A percentile compares a stretch with the other conserved stretches of the same genome.
phyloP scores from a whole-genome alignment of 2,329 filamentous ascomycete species.

The Thermoascus crustaceus region DNA sequence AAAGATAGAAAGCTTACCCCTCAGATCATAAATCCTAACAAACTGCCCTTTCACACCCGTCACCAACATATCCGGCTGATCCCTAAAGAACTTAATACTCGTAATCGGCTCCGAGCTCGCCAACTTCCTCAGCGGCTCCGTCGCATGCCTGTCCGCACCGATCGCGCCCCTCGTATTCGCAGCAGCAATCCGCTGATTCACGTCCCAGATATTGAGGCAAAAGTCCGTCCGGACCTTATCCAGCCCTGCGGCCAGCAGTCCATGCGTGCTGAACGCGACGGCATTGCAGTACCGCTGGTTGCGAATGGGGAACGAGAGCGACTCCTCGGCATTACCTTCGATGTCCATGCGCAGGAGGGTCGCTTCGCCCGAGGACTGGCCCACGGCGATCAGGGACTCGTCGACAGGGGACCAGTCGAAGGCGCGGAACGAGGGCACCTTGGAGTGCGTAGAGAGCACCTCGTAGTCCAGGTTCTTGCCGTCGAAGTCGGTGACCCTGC shows the following conservation, averaged over 20 bases:
- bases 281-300: slow-evolving; percentile 59
- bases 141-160: slow-evolving; percentile 19
- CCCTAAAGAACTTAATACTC: slow-evolving; percentile 56
- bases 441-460: slow-evolving; percentile 45
- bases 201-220: slow-evolving; percentile 58
- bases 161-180: slow-evolving; percentile 22
- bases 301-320: slow-evolving; percentile 49
- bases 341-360: slow-evolving; percentile 49
- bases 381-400: slow-evolving; percentile 51
- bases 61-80: slow-evolving; percentile 53
- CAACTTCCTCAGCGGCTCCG: slow-evolving; percentile 50
- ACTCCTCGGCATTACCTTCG: slow-evolving; percentile 39
- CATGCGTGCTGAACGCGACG: slow-evolving; percentile 50
- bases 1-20: slow-evolving; percentile 37
- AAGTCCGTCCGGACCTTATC: slow-evolving; percentile 58
- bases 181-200: slow-evolving; percentile 40
- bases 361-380: slow-evolving; percentile 54
- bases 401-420: slow-evolving; percentile 58
- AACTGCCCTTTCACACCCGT: slow-evolving; percentile 54
- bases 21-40: slow-evolving; percentile 54
- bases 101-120: slow-evolving; percentile 55
- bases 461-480: slow-evolving; percentile 43
- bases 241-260: slow-evolving; percentile 52
- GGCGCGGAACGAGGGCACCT: slow-evolving; percentile 53
- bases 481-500: slow-evolving; percentile 39